Evolutionary conservation across 345 rosid species (phyloP), one percentile per base, ranked within the genome.

Genomic region (Hibiscus syriacus): DNA sequence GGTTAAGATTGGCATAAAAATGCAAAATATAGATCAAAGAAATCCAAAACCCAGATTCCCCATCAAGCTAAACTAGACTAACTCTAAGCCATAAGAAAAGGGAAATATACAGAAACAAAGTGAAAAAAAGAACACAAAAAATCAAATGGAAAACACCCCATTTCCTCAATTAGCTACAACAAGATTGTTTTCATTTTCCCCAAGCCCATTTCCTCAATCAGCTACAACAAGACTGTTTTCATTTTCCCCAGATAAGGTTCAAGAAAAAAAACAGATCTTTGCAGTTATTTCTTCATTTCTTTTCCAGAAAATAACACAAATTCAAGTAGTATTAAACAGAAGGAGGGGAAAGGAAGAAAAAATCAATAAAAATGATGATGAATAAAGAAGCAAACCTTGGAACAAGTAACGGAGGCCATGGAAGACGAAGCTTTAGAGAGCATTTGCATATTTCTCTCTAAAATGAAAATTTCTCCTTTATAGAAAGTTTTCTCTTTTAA

Each of bases 351-450:
- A 41, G 41, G 32, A 29, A 46, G 23, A 1, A 12, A 7, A 1
- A 63, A n/a, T 6, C 4, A 30, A 67, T 10, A 13, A 34, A n/a
- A 53, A 2, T 58, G 52, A 43, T 26, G 46, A 11, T 11, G 7
- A 45, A 45, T n/a, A 41, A 38, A n/a, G 38, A 6, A 67, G 50
- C 75, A 59, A 54, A 92, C 98, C 91, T 78, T 83, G 22, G 92
- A 78, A 72, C 92, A 79, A 66, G 88, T 81, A 73, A 90, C 63
- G 81, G 95, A 86, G 55, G 96, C 82, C 88, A 85, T 85, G 56
- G 85, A 74, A 69, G 80, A 87, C 49, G 98, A 92, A 64, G 91
- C 91, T 76, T 85, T 90, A 41, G 83, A 80, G 79, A 92, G 87
- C 77, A 84, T 77, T 60, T 86, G 90, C 90, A 86, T 83, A 85